A percentile compares a stretch with the other conserved stretches of the same genome.
Evolutionary conservation across 768 basidiomycete species (phyloP).

Genomic region (Lactarius pseudohatsudake): DNA sequence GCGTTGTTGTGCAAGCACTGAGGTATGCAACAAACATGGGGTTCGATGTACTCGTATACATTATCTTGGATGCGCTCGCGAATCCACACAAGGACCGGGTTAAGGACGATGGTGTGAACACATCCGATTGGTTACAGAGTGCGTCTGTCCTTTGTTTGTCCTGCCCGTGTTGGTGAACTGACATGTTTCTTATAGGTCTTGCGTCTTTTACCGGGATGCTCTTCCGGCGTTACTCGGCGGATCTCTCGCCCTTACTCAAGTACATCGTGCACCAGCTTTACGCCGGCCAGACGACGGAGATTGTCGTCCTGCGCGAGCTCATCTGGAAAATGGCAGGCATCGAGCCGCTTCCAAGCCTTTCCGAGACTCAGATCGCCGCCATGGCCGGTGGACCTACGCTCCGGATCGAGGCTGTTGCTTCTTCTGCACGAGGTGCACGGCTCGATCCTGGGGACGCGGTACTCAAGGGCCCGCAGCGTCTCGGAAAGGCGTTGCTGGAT

Average conservation of each 20-base stretch:
- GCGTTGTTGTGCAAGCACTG: slow-evolving; percentile 85
- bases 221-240: slow-evolving; percentile 82
- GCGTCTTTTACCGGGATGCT: slow-evolving; percentile 93
- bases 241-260: slow-evolving; percentile 78
- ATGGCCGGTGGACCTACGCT: slow-evolving; percentile 91
- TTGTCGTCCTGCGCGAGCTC: slow-evolving; percentile 88
- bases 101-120: slow-evolving; percentile 91
- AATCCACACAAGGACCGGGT: slow-evolving; percentile 78
- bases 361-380: slow-evolving; percentile 82
- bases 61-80: slow-evolving; percentile 83
- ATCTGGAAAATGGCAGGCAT: slow-evolving; percentile 96
- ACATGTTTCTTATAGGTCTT: slow-evolving; percentile 54
- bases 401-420: slow-evolving; percentile 86
- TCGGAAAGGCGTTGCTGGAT: slow-evolving; percentile 66
- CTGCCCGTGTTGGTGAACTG: slow-evolving; percentile 16
- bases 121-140: slow-evolving; percentile 92
- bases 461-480: slow-evolving; percentile 63
- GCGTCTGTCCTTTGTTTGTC: slow-evolving; percentile 37
- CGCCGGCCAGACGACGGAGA: slow-evolving; percentile 79
- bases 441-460: slow-evolving; percentile 64
- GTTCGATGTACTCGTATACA: slow-evolving; percentile 88
- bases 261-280: slow-evolving; percentile 92
- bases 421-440: slow-evolving; percentile 68
- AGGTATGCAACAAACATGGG: slow-evolving; percentile 90
- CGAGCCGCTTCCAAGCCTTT: slow-evolving; percentile 84